Evolutionary conservation across 192 early-diverging fungal genomes (phyloP).

Genomic region (Chytriomyces sp.): DNA sequence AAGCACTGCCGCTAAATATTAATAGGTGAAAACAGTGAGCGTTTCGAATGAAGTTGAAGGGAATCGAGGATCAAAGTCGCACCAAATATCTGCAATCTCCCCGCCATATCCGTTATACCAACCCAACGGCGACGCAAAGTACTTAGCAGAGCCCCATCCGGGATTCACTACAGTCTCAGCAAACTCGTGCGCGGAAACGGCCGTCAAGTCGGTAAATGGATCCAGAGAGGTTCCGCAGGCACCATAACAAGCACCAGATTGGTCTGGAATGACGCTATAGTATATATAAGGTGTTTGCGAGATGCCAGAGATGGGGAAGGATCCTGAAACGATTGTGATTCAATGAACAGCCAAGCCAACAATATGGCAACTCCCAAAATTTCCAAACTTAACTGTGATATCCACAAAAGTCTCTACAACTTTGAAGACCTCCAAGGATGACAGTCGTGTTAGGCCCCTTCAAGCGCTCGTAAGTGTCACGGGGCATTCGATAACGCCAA

Average conservation of each 20-base stretch:
- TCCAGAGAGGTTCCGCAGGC: slow-evolving; percentile 2
- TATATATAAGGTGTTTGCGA: slow-evolving; percentile 18
- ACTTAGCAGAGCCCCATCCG: slow-evolving; percentile 25
- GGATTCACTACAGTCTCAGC: slow-evolving; percentile 34
- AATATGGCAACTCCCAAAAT: too few species aligned
- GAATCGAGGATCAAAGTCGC: neutral
- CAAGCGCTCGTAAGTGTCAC: too few species aligned
- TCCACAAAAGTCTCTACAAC: neutral
- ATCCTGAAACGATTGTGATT: neutral
- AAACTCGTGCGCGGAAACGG: slow-evolving; percentile 40
- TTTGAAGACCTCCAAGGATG: neutral
- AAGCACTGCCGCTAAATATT: too few species aligned
- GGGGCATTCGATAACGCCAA: too few species aligned
- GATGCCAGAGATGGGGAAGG: neutral
- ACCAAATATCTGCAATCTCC: slow-evolving; percentile 38
- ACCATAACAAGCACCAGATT: slow-evolving; percentile 28
- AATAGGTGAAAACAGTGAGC: too few species aligned
- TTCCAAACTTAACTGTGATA: neutral
- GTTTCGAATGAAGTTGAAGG: too few species aligned
- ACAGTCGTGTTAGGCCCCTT: too few species aligned
- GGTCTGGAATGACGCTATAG: slow-evolving; percentile 43
- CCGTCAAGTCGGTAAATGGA: slow-evolving; percentile 31
- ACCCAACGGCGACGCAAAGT: slow-evolving; percentile 26
- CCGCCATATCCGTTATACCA: slow-evolving; percentile 38
- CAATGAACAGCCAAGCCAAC: too few species aligned